Conservation (phyloP, 1,139 yeast species). For the Arxiozyma slooffiae region DNA sequence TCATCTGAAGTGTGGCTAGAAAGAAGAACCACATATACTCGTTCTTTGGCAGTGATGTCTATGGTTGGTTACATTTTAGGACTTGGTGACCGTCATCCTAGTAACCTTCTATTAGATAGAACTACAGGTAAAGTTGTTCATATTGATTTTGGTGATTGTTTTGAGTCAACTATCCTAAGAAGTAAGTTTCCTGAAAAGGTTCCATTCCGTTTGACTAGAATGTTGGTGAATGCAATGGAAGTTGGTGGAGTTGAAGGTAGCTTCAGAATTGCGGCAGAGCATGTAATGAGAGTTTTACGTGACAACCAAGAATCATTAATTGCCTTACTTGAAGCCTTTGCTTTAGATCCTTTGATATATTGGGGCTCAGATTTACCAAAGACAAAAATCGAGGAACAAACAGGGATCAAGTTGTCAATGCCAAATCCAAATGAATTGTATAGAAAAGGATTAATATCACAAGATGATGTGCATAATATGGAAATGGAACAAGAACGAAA, state of each 20-base stretch:
- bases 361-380: conserved; percentile 97
- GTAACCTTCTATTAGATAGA: conserved; percentile 89
- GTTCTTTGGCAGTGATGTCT: conserved; percentile 96
- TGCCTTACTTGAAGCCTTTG: conserved; percentile 98
- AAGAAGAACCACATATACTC: conserved; percentile 88
- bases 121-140: conserved; percentile 92
- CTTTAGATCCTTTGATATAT: conserved; percentile 93
- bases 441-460: conserved; percentile 66
- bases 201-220: conserved; percentile 91
- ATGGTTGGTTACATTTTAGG: conserved; percentile 97
- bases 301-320: conserved; percentile 91
- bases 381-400: conserved; percentile 62
- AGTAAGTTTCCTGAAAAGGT: conserved; percentile 98
- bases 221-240: conserved; percentile 98
- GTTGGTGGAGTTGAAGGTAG: conserved; percentile 98
- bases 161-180: conserved; percentile 92
- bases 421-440: conserved; percentile 57
- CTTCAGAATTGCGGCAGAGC: conserved; percentile 91
- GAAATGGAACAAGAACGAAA: conserved; percentile 72
- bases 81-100: conserved; percentile 95
- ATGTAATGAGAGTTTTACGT: conserved; percentile 89
- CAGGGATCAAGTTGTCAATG: conserved; percentile 58
- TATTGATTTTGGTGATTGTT: conserved; percentile 98
- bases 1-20: conserved; percentile 98
- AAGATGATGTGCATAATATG: conserved; percentile 60